A percentile compares a stretch with the other conserved stretches of the same genome.
phyloP scores from a whole-genome alignment of 495 filamentous ascomycete genomes.

The Pyrenula massariospora region DNA sequence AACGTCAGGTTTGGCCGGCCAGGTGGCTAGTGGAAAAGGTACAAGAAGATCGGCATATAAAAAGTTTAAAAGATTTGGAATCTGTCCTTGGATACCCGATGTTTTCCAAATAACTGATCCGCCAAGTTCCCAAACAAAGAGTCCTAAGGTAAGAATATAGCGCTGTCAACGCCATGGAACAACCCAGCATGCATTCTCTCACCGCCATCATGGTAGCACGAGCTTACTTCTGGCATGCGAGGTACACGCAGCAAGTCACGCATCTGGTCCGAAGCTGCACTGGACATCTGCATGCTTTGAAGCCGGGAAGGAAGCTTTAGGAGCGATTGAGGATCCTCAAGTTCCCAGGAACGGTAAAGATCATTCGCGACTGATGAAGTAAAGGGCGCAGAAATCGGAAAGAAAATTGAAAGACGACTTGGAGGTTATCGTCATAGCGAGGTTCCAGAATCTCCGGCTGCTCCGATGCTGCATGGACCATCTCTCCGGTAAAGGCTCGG shows the following conservation, averaged over 20 bases:
- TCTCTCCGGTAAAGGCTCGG: not conserved
- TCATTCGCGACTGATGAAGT: not conserved
- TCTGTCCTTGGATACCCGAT: not conserved
- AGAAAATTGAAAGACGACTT: not conserved
- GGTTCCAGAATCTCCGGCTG: not conserved
- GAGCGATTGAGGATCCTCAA: not conserved
- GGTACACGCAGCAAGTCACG: not conserved
- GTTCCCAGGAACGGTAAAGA: not conserved
- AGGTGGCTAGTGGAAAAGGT: not conserved
- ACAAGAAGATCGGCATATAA: not conserved
- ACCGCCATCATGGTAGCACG: not conserved
- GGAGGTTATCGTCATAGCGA: not conserved
- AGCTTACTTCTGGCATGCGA: not conserved
- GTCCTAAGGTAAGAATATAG: not conserved
- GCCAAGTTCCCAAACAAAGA: not conserved
- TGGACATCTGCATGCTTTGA: not conserved
- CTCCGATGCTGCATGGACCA: not conserved
- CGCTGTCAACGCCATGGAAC: not conserved
- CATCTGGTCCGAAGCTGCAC: too few relatives aligned
- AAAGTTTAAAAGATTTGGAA: not conserved
- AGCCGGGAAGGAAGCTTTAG: not conserved
- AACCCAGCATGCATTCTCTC: not conserved
- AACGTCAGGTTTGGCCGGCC: not conserved
- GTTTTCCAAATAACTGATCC: not conserved
- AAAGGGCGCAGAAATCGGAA: not conserved